phyloP scores from a whole-genome alignment of 495 filamentous ascomycete species.

The Opeltia flavorubescens region DNA sequence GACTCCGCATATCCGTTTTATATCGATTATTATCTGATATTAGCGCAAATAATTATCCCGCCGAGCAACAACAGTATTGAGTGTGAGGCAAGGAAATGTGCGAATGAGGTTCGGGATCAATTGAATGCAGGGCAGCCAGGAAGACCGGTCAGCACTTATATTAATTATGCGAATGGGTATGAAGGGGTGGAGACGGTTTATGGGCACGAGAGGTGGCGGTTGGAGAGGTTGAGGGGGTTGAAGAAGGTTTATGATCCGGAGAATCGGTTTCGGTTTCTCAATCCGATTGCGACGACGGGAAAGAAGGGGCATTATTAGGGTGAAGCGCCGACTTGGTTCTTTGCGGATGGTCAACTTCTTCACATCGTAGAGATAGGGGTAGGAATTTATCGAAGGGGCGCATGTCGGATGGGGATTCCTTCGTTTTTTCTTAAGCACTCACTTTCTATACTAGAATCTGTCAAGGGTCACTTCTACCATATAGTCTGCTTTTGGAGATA shows the following conservation, averaged over 20 bases:
- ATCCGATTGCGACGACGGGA: conserved; percentile 19
- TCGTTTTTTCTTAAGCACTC: no score
- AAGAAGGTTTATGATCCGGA: conserved; percentile 29
- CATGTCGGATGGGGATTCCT: no score
- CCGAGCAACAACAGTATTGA: not conserved
- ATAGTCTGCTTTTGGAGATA: no score
- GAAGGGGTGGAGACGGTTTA: conserved; percentile 28
- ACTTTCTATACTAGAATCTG: no score
- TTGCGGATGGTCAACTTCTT: not conserved
- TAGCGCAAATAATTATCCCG: not conserved
- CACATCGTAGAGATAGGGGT: no score
- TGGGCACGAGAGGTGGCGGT: conserved; percentile 32
- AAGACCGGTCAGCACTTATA: conserved; percentile 22
- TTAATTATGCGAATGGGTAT: conserved; percentile 34
- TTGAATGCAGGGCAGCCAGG: conserved; percentile 7
- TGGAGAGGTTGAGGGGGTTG: conserved; percentile 24
- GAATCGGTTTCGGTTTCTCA: conserved; percentile 32
- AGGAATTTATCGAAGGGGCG: no score
- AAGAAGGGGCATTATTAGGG: not conserved
- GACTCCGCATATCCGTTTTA: not conserved
- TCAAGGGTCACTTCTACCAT: no score
- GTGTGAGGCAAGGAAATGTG: not conserved
- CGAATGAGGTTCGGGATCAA: not conserved
- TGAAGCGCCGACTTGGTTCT: not conserved
- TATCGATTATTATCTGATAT: not conserved